These are phyloP conservation scores for Asparagopsis taxiformis DNA, from an alignment of 31 red algal species.

Conservation along the genomic window DNA sequence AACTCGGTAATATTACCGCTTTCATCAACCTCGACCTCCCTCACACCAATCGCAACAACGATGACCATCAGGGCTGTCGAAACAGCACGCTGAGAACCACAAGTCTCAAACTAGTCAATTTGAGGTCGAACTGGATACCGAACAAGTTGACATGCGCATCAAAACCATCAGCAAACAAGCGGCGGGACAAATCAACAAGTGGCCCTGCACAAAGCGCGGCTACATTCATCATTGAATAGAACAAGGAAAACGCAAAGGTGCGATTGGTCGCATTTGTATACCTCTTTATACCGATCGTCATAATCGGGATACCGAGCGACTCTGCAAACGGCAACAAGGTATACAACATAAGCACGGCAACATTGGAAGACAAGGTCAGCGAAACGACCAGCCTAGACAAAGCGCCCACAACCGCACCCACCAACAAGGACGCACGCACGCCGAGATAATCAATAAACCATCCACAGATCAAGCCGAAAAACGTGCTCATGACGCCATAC, in stretches of 20 bases:
- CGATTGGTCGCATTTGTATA: constrained; percentile 83
- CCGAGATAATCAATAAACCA: constrained; percentile 95
- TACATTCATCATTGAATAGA: constrained; percentile 97
- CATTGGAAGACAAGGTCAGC: constrained; percentile 19
- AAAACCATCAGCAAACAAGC: constrained; percentile 33
- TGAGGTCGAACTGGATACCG: constrained; percentile 7
- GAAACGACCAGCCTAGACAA: constrained; percentile 67
- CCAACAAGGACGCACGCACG: constrained; percentile 66
- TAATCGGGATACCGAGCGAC: constrained; percentile 89
- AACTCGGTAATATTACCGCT: constrained; percentile 63
- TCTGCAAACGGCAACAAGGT: constrained; percentile 88
- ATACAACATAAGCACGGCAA: constrained; percentile 57
- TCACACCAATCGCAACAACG: constrained; percentile 59
- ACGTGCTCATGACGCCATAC: constrained; percentile 90
- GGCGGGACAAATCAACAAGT: constrained; percentile 62
- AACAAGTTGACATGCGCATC: constrained; percentile 12
- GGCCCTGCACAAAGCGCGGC: constrained; percentile 85
- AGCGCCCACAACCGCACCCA: constrained; percentile 82
- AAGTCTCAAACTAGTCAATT: constrained; percentile 50
- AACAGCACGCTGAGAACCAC: constrained; percentile 74
- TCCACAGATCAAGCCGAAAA: constrained; percentile 84
- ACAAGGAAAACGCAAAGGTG: constrained; percentile 91
- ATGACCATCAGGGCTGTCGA: constrained; percentile 58
- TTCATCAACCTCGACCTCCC: constrained; percentile 84
- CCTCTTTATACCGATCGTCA: constrained; percentile 94